Percentiles rank a stretch among this genome's conserved stretches.
phyloP scores from a whole-genome alignment of 2,329 filamentous ascomycete species.

The Cryphonectria naterciae region DNA sequence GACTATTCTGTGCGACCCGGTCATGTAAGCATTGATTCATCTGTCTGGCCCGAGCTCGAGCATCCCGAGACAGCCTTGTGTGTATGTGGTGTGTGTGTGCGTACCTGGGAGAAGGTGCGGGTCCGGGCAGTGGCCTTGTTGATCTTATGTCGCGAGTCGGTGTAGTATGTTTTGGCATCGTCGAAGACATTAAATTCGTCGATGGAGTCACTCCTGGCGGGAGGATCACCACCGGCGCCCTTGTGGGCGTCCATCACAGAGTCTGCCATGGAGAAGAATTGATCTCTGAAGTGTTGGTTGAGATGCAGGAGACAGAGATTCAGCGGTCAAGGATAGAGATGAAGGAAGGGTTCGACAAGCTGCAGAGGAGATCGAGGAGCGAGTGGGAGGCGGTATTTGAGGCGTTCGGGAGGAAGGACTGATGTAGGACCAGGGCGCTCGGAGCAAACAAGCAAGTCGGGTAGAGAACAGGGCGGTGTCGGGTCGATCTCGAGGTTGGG shows the following conservation, averaged over 20 bases:
- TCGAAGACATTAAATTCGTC: constrained; percentile 57
- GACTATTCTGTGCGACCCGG: constrained; percentile 49
- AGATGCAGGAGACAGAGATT: not conserved
- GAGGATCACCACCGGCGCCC: constrained; percentile 13
- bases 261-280: constrained; percentile 22
- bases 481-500: constrained; percentile 18
- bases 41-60: constrained; percentile 1
- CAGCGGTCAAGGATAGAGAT: not conserved
- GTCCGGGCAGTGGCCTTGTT: constrained; percentile 52
- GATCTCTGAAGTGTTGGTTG: not conserved
- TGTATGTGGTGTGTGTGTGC: constrained; percentile 10
- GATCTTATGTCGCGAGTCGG: constrained; percentile 57
- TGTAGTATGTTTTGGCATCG: constrained; percentile 63
- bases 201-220: constrained; percentile 41
- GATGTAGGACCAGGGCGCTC: not conserved
- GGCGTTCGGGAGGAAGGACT: not conserved
- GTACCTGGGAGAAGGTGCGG: constrained; percentile 61
- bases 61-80: not conserved
- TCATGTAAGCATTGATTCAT: constrained; percentile 37
- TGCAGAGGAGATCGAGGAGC: not conserved
- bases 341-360: not conserved
- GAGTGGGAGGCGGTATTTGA: not conserved
- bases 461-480: constrained; percentile 10
- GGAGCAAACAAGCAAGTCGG: not conserved
- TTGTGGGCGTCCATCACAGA: constrained; percentile 18